Evolutionary conservation across 139 green algal genomes (phyloP).

Genomic region (Desmodesmus armatus): DNA sequence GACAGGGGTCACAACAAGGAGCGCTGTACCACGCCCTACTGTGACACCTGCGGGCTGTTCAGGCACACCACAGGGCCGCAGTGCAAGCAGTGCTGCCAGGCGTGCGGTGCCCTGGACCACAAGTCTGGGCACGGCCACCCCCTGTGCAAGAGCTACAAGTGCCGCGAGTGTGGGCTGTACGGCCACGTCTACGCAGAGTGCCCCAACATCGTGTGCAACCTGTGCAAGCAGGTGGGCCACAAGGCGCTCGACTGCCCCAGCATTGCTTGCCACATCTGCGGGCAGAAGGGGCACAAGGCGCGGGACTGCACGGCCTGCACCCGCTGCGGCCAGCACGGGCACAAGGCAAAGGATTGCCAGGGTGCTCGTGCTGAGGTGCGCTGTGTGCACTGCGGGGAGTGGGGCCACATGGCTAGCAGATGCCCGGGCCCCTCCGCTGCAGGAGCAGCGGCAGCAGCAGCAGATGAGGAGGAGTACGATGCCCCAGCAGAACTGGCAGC

Average conservation of each 20-base stretch:
- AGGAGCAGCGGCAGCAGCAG: background rate
- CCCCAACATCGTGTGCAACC: constrained; percentile 43
- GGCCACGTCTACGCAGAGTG: constrained; percentile 43
- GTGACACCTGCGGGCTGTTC: constrained; percentile 8
- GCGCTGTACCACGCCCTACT: constrained; percentile 17
- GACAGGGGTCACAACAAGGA: constrained; percentile 27
- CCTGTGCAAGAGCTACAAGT: constrained; percentile 46
- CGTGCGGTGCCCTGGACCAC: constrained; percentile 22
- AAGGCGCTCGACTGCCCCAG: constrained; percentile 40
- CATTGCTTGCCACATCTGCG: constrained; percentile 42
- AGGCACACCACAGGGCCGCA: constrained; percentile 16
- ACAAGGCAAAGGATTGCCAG: constrained; percentile 30
- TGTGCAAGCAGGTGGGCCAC: constrained; percentile 32
- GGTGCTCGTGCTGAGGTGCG: constrained; percentile 20
- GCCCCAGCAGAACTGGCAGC: background rate
- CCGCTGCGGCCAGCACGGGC: constrained; percentile 16
- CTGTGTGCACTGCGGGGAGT: constrained; percentile 40
- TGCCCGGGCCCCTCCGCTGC: constrained; percentile 11
- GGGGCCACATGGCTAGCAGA: constrained; percentile 35
- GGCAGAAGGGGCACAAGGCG: constrained; percentile 40
- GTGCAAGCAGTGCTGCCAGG: background rate
- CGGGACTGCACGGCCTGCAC: constrained; percentile 27
- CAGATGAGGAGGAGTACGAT: background rate
- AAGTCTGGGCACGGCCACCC: constrained; percentile 14
- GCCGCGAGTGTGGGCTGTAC: constrained; percentile 37